Evolutionary conservation across 257 asterid genomes (phyloP), one percentile per base, ranked within the genome.

Genomic region (Leptodermis oblonga): DNA sequence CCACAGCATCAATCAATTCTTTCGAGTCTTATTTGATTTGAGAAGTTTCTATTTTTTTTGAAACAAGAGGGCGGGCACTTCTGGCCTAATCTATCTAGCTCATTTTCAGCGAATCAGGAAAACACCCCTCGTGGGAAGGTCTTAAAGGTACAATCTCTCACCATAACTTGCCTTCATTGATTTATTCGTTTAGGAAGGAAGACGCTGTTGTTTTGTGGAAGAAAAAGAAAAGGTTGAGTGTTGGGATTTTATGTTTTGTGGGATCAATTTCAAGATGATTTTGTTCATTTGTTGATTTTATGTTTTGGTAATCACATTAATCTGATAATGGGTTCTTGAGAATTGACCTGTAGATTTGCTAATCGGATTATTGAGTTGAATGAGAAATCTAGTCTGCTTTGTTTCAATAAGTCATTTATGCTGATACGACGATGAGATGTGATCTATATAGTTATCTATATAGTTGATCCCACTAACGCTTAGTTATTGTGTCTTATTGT

Each of bases 51-150:
- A 28, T 58, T 58, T 36, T 28, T 74, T 74, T 68, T 71, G 73
- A 84, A 84, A 46, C 80, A 20, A 67, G 72, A 70, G 80, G 80
- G 78, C 81, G 82, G 64, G 64, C 64, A 31, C 41, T 28, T 30
- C 59, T 26, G 59, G 59, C 23, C 59, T 31, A 28, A 58, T 58
- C 64, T 58, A 30, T 49, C 25, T 4, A 17, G 9, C 37, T 36
- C 20, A 13, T 33, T 33, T 12, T 56, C 62, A 22, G 49, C 7
- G 14, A 43, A 43, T 43, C 49, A 43, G 41, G n/a, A 12, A 61
- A 31, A 1, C 10, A 25, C 9, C 28, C 70, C 26, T 49, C 68
- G 5, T 59, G 74, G 74, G 45, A 62, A 37, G 48, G 18, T 26
- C 58, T 56, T 12, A 15, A 56, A 56, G 62, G 62, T 56, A 56